Base-by-base conservation (phyloP, 78 protist species). In the slime mould (Dictyostelium discoideum) region DNA sequence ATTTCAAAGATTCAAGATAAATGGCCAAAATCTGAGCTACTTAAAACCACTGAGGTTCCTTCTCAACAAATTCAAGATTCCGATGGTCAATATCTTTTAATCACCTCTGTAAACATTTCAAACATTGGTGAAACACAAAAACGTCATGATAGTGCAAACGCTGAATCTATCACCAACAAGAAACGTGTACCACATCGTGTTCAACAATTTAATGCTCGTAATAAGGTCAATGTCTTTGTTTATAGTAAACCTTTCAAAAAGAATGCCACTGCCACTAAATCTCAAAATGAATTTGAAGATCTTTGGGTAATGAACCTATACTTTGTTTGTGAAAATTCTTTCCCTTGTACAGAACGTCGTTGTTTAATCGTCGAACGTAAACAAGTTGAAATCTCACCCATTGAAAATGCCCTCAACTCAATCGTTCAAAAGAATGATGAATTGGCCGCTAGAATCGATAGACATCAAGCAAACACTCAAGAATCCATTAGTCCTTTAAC, bases 371-470 rank as follows among this genome's bases (percentile, higher is more conserved):
- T 81, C 4, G 94, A 87, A 14, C 48, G 93, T 8, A 74, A 83
- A 39, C 92, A 77, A 79, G 92, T 67, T 1, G 92, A 86, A 85
- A 72, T 94, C 32, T 63, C 84, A 22, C 98, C 98, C 1, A 87
- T 97, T 37, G 96, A 97, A 60, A 94, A 93, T 48, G 98, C 98
- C 4, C 67, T 90, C 80, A 85, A 93, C n/a, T 48, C 87, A n/a
- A 87, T 97, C 67, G 82, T 80, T 24, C 86, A 78, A 81, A 97
- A 97, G 96, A 97, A 97, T 81, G 85, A 81, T 39, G 98, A 97
- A 73, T 39, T 97, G 20, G 29, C 77, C 39, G 92, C 92, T 9
- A 37, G 84, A 39, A 84, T 93, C 92, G 96, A 84, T 44, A 80
- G 76, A 50, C 76, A 90, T 32, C 77, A 72, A 80, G 87, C 77